Evolutionary conservation across 1,139 yeast species (phyloP).

Genomic region (Williopsis jadinii): DNA sequence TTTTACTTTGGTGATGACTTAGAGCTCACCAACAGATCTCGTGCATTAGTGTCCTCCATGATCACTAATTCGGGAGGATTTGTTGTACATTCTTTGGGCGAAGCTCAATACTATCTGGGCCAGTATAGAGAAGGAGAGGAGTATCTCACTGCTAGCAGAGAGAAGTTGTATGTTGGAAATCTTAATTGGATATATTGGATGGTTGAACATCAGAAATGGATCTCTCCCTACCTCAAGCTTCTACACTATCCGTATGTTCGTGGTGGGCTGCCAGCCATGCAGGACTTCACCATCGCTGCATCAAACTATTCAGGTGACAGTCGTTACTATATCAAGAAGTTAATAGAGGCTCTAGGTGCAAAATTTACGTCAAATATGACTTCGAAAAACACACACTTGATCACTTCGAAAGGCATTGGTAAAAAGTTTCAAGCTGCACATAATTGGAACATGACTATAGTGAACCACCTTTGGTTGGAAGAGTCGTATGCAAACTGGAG

Average conservation of each 20-base stretch:
- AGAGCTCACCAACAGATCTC: conserved; percentile 25
- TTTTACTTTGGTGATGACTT: conserved; percentile 26
- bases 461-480: conserved; percentile 89
- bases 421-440: conserved; percentile 69
- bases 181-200: conserved; percentile 70
- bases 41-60: conserved; percentile 26
- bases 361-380: conserved; percentile 64
- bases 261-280: conserved; percentile 45
- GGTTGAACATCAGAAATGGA: conserved; percentile 49
- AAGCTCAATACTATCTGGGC: conserved; percentile 60
- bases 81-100: conserved; percentile 26
- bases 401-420: conserved; percentile 65
- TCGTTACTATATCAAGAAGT: conserved; percentile 56
- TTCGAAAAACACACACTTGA: conserved; percentile 60
- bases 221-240: conserved; percentile 47
- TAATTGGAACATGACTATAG: conserved; percentile 49
- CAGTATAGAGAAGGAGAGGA: conserved; percentile 53
- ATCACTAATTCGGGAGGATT: conserved; percentile 34
- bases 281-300: conserved; percentile 49
- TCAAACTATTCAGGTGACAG: conserved; percentile 87
- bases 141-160: conserved; percentile 32
- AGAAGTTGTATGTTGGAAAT: conserved; percentile 48
- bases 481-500: conserved; percentile 64
- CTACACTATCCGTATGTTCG: conserved; percentile 69
- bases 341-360: conserved; percentile 73